These are phyloP conservation scores for Nitzschia palea DNA, from an alignment of 108 stramenopile genomes.

Conservation along the genomic window DNA sequence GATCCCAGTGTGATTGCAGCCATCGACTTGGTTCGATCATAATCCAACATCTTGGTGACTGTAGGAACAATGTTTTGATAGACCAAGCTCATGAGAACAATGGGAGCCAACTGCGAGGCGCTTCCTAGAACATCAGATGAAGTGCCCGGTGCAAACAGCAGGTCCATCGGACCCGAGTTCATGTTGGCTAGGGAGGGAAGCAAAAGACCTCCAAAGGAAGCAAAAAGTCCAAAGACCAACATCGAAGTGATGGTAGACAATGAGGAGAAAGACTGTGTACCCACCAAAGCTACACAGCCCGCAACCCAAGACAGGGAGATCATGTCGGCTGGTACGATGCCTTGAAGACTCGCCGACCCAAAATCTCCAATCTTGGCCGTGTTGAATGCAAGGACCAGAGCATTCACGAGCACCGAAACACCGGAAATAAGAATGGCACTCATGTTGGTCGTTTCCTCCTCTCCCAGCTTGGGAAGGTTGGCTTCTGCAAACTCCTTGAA, in stretches of 20 bases:
- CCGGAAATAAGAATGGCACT: constrained; percentile 27
- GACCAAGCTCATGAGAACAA: constrained; percentile 52
- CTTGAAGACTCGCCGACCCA: constrained; percentile 10
- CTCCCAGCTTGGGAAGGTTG: constrained; percentile 18
- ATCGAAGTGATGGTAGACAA: constrained; percentile 46
- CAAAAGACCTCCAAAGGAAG: constrained; percentile 47
- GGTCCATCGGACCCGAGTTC: constrained; percentile 46
- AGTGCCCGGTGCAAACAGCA: constrained; percentile 32
- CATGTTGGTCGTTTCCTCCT: background rate
- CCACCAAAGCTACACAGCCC: constrained; percentile 34
- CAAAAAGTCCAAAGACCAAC: constrained; percentile 54
- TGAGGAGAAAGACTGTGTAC: constrained; percentile 37
- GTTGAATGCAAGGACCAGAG: constrained; percentile 57
- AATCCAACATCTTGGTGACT: constrained; percentile 59
- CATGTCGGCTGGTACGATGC: background rate
- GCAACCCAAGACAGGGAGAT: constrained; percentile 29
- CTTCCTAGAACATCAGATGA: constrained; percentile 14
- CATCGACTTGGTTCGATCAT: constrained; percentile 52
- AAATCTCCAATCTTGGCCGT: constrained; percentile 45
- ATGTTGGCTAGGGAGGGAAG: constrained; percentile 57
- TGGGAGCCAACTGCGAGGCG: constrained; percentile 40
- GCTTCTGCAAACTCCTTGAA: constrained; percentile 74
- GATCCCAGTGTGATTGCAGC: constrained; percentile 57
- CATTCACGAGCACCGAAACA: constrained; percentile 56
- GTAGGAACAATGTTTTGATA: constrained; percentile 81